phyloP scores from a whole-genome alignment of 768 basidiomycete genomes.

The Russula virescens region DNA sequence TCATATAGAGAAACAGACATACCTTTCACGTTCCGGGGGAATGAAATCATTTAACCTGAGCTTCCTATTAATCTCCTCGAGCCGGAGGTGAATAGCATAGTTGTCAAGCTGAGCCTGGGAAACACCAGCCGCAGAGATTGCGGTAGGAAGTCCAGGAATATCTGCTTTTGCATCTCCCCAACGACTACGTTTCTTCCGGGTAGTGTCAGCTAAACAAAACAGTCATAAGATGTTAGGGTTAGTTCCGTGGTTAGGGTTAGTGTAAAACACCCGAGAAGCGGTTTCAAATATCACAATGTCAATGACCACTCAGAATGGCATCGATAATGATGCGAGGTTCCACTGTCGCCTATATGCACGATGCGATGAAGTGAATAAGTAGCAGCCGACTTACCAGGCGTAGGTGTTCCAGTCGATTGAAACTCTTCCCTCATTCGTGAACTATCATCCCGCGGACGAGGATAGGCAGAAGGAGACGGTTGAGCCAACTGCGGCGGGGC shows the following conservation, averaged over 20 bases:
- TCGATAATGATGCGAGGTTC: conserved; percentile 10
- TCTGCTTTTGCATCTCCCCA: conserved; percentile 95
- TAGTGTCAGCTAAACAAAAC: conserved; percentile 62
- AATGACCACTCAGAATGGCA: conserved; percentile 5
- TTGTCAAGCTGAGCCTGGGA: conserved; percentile 95
- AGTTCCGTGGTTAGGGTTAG: conserved; percentile 45
- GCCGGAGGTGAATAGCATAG: conserved; percentile 90
- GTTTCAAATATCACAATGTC: conserved; percentile 16
- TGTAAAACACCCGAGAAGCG: conserved; percentile 29
- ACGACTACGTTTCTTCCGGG: conserved; percentile 92
- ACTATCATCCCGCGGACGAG: conserved; percentile 52
- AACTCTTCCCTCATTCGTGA: conserved; percentile 55
- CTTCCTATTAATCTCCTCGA: conserved; percentile 98
- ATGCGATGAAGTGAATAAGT: conserved; percentile 29
- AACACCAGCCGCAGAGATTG: conserved; percentile 88
- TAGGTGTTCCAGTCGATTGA: conserved; percentile 45
- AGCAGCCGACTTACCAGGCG: conserved; percentile 61
- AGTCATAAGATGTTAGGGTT: conserved; percentile 46
- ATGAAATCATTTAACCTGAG: conserved; percentile 90
- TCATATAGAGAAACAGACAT: conserved; percentile 19
- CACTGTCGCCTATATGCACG: conserved; percentile 23
- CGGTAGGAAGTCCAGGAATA: conserved; percentile 89
- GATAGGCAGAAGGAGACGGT: conserved; percentile 81
- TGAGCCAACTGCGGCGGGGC: conserved; percentile 82
- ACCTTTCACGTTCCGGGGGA: conserved; percentile 93